These are phyloP conservation scores for Aspergillus nidulans DNA, from an alignment of 495 filamentous ascomycete species.

Conservation along the genomic window DNA sequence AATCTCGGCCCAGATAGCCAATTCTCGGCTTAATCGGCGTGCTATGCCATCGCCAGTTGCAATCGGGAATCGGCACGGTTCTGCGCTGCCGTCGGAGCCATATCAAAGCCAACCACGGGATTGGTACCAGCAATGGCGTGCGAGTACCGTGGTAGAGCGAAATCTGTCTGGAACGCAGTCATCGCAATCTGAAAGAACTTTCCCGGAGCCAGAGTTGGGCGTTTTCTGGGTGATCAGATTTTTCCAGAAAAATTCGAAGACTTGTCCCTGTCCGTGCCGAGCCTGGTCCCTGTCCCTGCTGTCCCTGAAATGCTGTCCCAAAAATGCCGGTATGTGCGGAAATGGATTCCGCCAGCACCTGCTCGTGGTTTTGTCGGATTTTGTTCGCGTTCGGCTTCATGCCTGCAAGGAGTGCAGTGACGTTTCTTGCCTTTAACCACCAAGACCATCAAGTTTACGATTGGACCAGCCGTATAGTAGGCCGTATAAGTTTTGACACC, in stretches of 20 bases:
- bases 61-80: slow-evolving; percentile 17
- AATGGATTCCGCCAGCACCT: neutral
- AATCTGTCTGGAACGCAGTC: neutral
- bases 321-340: neutral
- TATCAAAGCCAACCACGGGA: neutral
- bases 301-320: too few relatives aligned
- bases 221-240: neutral
- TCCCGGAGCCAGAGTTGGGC: neutral
- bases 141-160: neutral
- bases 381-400: neutral
- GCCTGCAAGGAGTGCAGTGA: too few relatives aligned
- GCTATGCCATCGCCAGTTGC: neutral
- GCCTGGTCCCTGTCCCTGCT: neutral
- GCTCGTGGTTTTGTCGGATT: neutral
- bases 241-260: neutral
- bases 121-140: neutral
- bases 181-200: neutral
- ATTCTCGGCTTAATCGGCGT: neutral
- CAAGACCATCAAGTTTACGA: too few relatives aligned
- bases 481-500: too few relatives aligned
- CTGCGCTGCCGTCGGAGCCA: neutral
- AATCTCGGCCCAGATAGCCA: neutral
- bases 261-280: too few relatives aligned
- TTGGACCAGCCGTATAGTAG: too few relatives aligned
- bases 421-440: neutral